Base-by-base conservation (phyloP, 192 early-diverging fungal species). In the Backusella morwellensis region DNA sequence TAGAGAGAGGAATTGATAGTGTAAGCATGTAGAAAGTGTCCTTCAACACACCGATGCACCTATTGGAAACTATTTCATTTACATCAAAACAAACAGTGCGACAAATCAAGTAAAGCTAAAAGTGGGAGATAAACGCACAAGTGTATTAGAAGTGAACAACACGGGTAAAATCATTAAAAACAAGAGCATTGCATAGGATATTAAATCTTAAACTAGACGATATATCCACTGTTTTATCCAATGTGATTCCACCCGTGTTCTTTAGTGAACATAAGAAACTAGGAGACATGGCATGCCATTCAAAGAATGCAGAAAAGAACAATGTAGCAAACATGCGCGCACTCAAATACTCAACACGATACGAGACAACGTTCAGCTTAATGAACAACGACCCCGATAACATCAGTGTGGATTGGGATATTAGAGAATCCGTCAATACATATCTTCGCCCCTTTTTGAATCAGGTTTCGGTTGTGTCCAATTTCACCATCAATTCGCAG, bases 341-440 rank as follows among this genome's bases (percentile, higher is more conserved):
- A 7, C 84, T 99, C 44, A 97, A 97, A 79, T 98, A 93, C 78
- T 90, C 96, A 0, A 84, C 93, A 17, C 85, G 91, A 66, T 97
- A 97, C 72, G 90, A 97, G 74, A 67, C 97, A 42, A 93, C 92
- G 3, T 93, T 97, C 70, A 97, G 92, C 72, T 82, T 99, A 17
- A 88, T 98, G 81, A 95, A 94, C 75, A 95, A 90, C 12, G 87
- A 97, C 68, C 93, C 97, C 0, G 85, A 81, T 7, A 86, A 87
- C n/a, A 81, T 88, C 4, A 72, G 84, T 2, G 86, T 94, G 0
- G 87, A 88, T 59, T 99, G 98, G 98, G 92, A 96, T 66, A 94
- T 96, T 72, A 87, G 94, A 73, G 81, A 81, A 5, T 91, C 93
- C 0, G 83, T 95, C 6, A 73, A 88, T 23, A 84, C 76, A 1